These are phyloP conservation scores for Cylindricascospora bacillispora DNA, from an alignment of 1,139 yeast genomes.

Conservation along the genomic window DNA sequence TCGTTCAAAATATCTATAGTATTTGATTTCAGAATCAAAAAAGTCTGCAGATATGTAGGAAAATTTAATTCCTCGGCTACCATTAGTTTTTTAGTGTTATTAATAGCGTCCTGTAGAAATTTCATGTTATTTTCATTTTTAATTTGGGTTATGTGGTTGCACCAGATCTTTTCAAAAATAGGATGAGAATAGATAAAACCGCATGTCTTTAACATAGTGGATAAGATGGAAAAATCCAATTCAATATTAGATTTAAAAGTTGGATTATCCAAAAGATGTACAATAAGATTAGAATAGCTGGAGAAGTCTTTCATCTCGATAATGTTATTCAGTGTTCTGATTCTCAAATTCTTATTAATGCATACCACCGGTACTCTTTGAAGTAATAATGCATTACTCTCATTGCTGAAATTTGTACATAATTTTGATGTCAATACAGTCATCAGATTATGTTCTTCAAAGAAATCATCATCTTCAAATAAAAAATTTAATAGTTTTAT, in stretches of 20 bases:
- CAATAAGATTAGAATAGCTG: constrained; percentile 12
- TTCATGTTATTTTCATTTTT: too few species aligned
- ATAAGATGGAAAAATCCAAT: constrained; percentile 8
- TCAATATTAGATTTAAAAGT: constrained; percentile 42
- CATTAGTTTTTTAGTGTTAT: too few species aligned
- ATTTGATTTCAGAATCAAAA: too few species aligned
- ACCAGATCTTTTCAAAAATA: constrained; percentile 19
- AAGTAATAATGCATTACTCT: constrained; percentile 5
- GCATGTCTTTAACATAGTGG: constrained; percentile 7
- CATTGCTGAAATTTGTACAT: constrained; percentile 4
- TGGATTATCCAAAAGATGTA: constrained; percentile 34
- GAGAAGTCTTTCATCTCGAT: constrained; percentile 7
- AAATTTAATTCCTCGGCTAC: too few species aligned
- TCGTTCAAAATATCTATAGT: too few species aligned
- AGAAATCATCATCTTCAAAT: constrained; percentile 19
- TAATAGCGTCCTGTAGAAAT: too few species aligned
- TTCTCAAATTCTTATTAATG: constrained; percentile 32
- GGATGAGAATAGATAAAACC: too few species aligned
- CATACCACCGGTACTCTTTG: constrained; percentile 38
- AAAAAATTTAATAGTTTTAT: constrained; percentile 11
- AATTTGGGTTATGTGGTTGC: constrained; percentile 18
- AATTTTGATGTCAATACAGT: constrained; percentile 15
- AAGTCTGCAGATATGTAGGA: too few species aligned
- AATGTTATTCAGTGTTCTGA: constrained; percentile 29
- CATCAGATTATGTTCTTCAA: constrained; percentile 35